phyloP scores from a whole-genome alignment of 31 red algal species.

The Endocladia muricata region DNA sequence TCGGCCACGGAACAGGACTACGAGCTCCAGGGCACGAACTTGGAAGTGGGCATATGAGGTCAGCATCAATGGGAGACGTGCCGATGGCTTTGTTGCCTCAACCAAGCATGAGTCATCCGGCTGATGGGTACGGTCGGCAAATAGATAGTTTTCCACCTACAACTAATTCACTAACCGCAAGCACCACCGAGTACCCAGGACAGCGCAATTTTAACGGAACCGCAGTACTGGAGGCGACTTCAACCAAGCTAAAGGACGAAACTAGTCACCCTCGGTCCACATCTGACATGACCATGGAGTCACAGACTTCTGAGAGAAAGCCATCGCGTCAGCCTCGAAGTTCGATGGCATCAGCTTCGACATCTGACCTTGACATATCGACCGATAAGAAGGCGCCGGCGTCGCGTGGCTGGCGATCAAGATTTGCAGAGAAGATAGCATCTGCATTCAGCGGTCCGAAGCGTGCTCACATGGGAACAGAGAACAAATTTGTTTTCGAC shows the following conservation, averaged over 20 bases:
- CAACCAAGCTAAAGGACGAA: neutral
- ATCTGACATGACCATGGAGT: conserved; percentile 49
- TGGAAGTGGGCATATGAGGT: conserved; percentile 19
- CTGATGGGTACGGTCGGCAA: neutral
- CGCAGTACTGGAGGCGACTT: conserved; percentile 11
- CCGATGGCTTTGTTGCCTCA: conserved; percentile 6
- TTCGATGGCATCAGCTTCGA: conserved; percentile 9
- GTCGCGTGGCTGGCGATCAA: conserved; percentile 26
- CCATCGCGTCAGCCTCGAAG: conserved; percentile 30
- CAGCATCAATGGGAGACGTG: conserved; percentile 32
- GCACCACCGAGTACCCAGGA: neutral
- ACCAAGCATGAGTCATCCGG: neutral
- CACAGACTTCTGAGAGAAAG: conserved; percentile 53
- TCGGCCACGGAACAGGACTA: conserved; percentile 24
- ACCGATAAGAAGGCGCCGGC: neutral
- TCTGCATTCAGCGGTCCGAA: conserved; percentile 38
- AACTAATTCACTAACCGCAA: neutral
- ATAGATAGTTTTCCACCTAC: neutral
- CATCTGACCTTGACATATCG: neutral
- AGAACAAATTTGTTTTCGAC: conserved; percentile 66
- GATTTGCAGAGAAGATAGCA: conserved; percentile 29
- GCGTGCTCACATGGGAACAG: conserved; percentile 51
- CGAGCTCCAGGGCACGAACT: conserved; percentile 18
- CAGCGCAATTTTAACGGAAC: conserved; percentile 29
- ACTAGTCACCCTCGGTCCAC: conserved; percentile 30